Base-by-base conservation (phyloP, 2,329 filamentous ascomycete species). In the Remersonia thermophila region DNA sequence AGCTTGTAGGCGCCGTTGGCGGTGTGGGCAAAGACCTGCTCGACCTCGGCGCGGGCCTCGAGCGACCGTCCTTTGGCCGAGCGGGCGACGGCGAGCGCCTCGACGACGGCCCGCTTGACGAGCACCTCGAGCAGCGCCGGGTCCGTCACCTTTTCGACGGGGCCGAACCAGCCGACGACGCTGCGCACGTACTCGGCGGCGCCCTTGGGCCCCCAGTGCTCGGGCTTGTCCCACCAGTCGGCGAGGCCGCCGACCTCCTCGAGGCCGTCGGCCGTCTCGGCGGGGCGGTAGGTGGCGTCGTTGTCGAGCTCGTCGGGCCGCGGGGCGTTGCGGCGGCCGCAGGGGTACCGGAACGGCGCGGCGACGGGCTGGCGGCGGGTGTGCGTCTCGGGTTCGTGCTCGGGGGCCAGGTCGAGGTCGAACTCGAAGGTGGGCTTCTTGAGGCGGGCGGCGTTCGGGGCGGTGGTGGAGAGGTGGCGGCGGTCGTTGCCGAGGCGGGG, bases 201-300 rank as follows among this genome's bases (percentile, higher is more conserved):
- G 25, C 28, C 30, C 12, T 32, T 30, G 34, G 16, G 27, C 32
- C 58, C 58, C 69, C 71, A 75, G 48, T 73, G 61, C n/a, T 59
- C 58, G n/a, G 57, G 55, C 35, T 59, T 52, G 7, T 72, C 61
- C 70, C 71, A 77, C 71, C 70, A 77, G 17, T 54, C 55, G 25
- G 55, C 55, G 27, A 72, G 41, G 1, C 63, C 58, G 28, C 62
- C 63, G 10, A 73, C 61, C 33, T 63, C 56, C 41, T 67, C 62
- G 2, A 76, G 57, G 0, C 57, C 66, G 0, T 61, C 57, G 7
- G 59, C 58, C 3, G 54, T 55, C 11, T 55, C 54, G 12, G 71
- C 72, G 3, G 70, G 69, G 3, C 53, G 49, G 50, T 75, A 76
- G 1, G 37, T 33, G 3, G 53, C 35, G 39, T 63, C 59, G 13